Evolutionary conservation across 2,329 filamentous ascomycete genomes (phyloP).

Genomic region (Cercospora beticola): DNA sequence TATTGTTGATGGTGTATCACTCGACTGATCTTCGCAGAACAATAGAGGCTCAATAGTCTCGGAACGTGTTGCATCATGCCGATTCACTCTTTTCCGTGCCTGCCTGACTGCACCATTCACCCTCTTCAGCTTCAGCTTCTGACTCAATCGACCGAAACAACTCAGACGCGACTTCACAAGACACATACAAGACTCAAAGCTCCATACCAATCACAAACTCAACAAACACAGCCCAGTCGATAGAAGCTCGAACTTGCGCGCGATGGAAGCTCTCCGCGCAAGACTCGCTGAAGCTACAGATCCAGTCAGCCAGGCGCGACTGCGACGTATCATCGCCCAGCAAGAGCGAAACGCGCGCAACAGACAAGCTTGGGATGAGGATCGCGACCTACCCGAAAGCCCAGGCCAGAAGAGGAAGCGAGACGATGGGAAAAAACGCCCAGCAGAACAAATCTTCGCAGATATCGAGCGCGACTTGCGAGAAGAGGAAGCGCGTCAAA

Average conservation of each 20-base stretch:
- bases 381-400: neutral
- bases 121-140: neutral
- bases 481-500: neutral
- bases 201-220: neutral
- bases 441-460: neutral
- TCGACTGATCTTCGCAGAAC: neutral
- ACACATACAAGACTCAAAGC: neutral
- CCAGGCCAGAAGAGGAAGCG: neutral
- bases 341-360: neutral
- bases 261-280: neutral
- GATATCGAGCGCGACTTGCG: neutral
- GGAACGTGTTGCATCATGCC: neutral
- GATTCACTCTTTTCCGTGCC: neutral
- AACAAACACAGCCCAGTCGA: neutral
- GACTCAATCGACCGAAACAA: neutral
- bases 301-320: neutral
- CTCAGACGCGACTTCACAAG: neutral
- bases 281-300: neutral
- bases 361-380: neutral
- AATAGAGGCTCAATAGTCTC: neutral
- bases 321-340: neutral
- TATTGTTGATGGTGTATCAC: neutral
- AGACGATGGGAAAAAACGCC: neutral
- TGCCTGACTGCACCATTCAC: neutral
- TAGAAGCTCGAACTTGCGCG: neutral